Base-by-base conservation (phyloP, 2,329 filamentous ascomycete species). In the Alternaria brassicae region DNA sequence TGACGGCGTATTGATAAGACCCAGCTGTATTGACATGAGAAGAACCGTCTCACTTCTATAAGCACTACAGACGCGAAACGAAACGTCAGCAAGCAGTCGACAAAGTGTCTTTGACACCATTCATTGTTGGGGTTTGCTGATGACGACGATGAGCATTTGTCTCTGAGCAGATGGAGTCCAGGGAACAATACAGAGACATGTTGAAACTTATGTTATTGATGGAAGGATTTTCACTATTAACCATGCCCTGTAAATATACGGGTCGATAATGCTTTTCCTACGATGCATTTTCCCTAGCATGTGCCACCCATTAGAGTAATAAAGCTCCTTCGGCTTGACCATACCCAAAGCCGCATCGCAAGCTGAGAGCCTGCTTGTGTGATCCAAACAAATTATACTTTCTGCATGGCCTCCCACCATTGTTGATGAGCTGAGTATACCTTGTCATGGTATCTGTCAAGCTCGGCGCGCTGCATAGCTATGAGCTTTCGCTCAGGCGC, bases 401-500 rank as follows among this genome's bases (percentile, higher is more conserved):
- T 39, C 17, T 51, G 27, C 32, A 54, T 37, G 7, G 45, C 51
- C 2, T 56, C 21, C 61, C 61, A 66, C 48, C 42, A 41, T 3
- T 52, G 19, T 34, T 52, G 32, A 15, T 68, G 65, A 17, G 47
- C 60, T 3, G 53, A 39, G 17, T 19, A 40, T 12, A 48, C 56
- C 13, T 52, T 56, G 3, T 3, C 6, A 32, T 53, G 39, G 17
- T 61, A 59, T 0, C 8, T 44, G 3, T 59, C 23, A 23, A 68
- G 53, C 3, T 60, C 59, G 3, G 44, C 28, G 6, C 53, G 42
- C 7, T 50, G 44, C 63, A 68, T 65, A 4, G 25, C 17, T 10
- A 42, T 25, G 3, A 65, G 30, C 17, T 65, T 28, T 2, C 32
- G 34, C 40, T 57, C 54, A 2, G 60, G 62, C 9, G 56, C 61